Conservation (phyloP, 1,284 basidiomycete genomes). For the Ustilago esculenta region DNA sequence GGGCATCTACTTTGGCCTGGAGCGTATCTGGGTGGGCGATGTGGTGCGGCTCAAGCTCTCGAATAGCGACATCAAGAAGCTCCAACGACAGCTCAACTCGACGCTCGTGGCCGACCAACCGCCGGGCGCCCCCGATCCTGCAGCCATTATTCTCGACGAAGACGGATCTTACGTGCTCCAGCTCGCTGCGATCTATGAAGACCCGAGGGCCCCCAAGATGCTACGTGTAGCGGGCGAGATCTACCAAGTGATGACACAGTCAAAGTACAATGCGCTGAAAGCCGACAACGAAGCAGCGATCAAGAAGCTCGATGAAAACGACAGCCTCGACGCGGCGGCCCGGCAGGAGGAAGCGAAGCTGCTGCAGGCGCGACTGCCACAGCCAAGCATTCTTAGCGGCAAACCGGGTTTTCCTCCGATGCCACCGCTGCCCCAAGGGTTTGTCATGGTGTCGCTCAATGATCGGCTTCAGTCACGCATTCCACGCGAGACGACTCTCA, state of each 20-base stretch:
- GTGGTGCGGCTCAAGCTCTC: slow-evolving; percentile 49
- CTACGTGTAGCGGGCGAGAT: slow-evolving; percentile 39
- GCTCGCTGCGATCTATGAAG: slow-evolving; percentile 36
- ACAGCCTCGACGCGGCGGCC: slow-evolving; percentile 11
- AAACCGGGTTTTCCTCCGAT: slow-evolving; percentile 39
- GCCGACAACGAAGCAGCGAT: slow-evolving; percentile 9
- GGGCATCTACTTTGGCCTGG: slow-evolving; percentile 50
- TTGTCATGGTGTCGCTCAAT: slow-evolving; percentile 40
- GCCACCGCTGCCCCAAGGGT: slow-evolving; percentile 37
- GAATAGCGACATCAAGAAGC: slow-evolving; percentile 33
- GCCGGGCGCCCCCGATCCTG: slow-evolving; percentile 19
- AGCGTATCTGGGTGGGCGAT: slow-evolving; percentile 59
- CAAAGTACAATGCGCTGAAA: slow-evolving; percentile 30
- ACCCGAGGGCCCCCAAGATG: slow-evolving; percentile 24
- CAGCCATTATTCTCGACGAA: slow-evolving; percentile 30
- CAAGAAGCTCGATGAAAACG: slow-evolving; percentile 16
- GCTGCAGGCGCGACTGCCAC: slow-evolving; percentile 28
- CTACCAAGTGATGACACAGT: slow-evolving; percentile 26
- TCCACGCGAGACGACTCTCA: slow-evolving; percentile 32
- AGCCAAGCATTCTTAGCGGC: slow-evolving; percentile 27
- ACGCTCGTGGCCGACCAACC: slow-evolving; percentile 21
- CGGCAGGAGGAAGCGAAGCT: slow-evolving; percentile 22
- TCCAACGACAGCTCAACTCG: slow-evolving; percentile 40
- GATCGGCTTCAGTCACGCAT: slow-evolving; percentile 25
- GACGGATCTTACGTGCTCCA: slow-evolving; percentile 41